A percentile compares a stretch with the other conserved stretches of the same genome.
phyloP scores from a whole-genome alignment of 2,329 filamentous ascomycete species.

The Metarhizium humberi region DNA sequence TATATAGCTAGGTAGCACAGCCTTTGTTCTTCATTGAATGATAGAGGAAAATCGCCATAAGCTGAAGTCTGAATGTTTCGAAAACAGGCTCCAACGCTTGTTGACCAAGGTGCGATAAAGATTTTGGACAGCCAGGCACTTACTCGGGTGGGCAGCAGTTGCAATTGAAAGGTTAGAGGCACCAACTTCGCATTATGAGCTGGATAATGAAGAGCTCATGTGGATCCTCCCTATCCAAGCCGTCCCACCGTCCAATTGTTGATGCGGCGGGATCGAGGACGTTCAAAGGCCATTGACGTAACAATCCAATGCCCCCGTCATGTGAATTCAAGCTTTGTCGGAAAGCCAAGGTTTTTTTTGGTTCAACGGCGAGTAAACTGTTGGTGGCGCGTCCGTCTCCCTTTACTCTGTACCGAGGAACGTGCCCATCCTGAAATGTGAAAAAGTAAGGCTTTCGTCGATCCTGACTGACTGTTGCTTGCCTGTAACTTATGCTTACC shows the following conservation, averaged over 20 bases:
- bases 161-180: too few relatives aligned
- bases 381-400: too few relatives aligned
- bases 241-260: background rate
- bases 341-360: background rate
- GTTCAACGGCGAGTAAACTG: too few relatives aligned
- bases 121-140: background rate
- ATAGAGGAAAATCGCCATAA: background rate
- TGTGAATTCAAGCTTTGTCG: background rate
- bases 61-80: background rate
- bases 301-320: background rate
- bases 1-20: background rate
- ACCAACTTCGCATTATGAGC: too few relatives aligned
- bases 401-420: too few relatives aligned
- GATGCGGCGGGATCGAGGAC: background rate
- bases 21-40: background rate
- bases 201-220: background rate
- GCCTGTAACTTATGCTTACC: too few relatives aligned
- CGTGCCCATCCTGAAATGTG: too few relatives aligned
- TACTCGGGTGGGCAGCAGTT: too few relatives aligned
- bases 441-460: too few relatives aligned
- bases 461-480: too few relatives aligned
- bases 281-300: background rate
- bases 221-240: background rate
- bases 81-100: background rate
- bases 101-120: background rate